Evolutionary conservation across 1,284 basidiomycete species (phyloP).

Genomic region (Phaffia rhodozyma): DNA sequence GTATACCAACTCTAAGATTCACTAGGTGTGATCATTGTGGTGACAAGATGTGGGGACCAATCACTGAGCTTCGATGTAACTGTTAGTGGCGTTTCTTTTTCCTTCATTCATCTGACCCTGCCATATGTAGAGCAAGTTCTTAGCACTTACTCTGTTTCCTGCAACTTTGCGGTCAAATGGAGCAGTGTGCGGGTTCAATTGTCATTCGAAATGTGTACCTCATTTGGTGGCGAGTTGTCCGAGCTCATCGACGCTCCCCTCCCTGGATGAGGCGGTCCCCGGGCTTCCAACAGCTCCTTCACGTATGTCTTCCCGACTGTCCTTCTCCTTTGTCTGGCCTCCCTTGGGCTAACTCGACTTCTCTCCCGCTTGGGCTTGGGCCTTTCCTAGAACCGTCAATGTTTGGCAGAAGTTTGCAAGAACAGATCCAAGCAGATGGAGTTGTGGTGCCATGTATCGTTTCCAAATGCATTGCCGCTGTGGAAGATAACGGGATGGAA

Average conservation of each 20-base stretch:
- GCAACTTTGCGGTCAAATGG: not conserved
- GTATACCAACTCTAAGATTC: conserved; percentile 57
- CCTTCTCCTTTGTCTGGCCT: not conserved
- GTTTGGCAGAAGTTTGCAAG: conserved; percentile 75
- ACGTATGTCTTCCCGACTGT: conserved; percentile 19
- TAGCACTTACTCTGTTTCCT: not conserved
- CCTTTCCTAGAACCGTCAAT: conserved; percentile 58
- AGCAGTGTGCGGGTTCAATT: conserved; percentile 38
- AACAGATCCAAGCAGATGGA: conserved; percentile 67
- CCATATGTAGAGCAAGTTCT: not conserved
- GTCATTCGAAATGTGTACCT: conserved; percentile 30
- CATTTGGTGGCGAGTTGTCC: not conserved
- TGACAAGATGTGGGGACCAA: conserved; percentile 91
- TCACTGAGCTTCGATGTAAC: conserved; percentile 72
- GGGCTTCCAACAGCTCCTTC: conserved; percentile 14
- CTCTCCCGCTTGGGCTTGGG: conserved; percentile 17
- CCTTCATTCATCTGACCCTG: not conserved
- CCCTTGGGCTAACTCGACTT: not conserved
- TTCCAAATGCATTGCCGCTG: conserved; percentile 87
- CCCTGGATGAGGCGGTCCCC: not conserved
- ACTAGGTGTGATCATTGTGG: conserved; percentile 88
- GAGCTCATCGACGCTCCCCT: not conserved
- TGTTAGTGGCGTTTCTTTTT: conserved; percentile 42
- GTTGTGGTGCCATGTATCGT: conserved; percentile 75
- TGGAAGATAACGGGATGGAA: conserved; percentile 55